Percentiles rank a stretch among this genome's conserved stretches.
Evolutionary conservation across 2,329 filamentous ascomycete species (phyloP).

Genomic region (Arthroderma sp.): DNA sequence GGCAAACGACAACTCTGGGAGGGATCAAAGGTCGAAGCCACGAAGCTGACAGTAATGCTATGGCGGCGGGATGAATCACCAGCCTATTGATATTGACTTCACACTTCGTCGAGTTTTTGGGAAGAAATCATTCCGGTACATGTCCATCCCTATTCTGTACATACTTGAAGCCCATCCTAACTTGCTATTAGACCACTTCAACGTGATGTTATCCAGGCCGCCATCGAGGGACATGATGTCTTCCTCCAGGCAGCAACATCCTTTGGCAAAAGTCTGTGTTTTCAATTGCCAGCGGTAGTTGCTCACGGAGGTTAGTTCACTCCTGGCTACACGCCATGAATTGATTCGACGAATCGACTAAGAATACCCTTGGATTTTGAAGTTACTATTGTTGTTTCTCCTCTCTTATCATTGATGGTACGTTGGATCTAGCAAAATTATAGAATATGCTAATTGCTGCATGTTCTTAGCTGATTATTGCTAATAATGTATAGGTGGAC

Average conservation of each 20-base stretch:
- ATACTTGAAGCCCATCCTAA: background rate
- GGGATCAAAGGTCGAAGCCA: background rate
- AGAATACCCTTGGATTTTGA: background rate
- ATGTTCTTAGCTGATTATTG: conserved; percentile 15
- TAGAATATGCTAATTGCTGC: background rate
- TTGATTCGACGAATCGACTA: conserved; percentile 32
- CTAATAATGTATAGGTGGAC: conserved; percentile 56
- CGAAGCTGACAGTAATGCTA: background rate
- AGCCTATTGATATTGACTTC: conserved; percentile 54
- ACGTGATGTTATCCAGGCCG: conserved; percentile 73
- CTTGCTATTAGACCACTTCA: conserved; percentile 55
- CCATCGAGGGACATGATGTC: conserved; percentile 73
- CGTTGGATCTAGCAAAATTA: conserved; percentile 31
- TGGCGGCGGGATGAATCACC: conserved; percentile 17
- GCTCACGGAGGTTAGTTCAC: conserved; percentile 62
- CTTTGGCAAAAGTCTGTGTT: conserved; percentile 93
- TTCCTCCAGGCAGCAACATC: conserved; percentile 67
- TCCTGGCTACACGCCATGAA: background rate
- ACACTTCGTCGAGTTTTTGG: conserved; percentile 62
- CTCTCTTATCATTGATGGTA: conserved; percentile 80
- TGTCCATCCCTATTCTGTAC: background rate
- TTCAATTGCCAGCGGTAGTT: conserved; percentile 83
- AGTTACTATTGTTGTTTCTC: conserved; percentile 87
- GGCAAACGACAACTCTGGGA: background rate
- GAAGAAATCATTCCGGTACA: conserved; percentile 59